Conservation (phyloP, 495 filamentous ascomycete species). For the Neurospora hispaniola region DNA sequence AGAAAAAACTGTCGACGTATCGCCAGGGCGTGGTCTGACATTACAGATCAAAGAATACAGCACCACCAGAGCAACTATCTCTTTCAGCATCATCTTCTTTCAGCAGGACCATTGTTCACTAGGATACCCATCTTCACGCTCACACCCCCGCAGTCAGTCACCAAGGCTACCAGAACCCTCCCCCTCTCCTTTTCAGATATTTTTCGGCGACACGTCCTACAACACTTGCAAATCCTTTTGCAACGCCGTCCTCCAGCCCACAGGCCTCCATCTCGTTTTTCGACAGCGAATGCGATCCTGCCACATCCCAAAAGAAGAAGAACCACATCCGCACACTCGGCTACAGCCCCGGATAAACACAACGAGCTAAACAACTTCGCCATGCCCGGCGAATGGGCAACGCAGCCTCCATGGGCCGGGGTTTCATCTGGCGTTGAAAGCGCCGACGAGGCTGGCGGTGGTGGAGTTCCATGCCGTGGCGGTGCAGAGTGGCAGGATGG, state of each 20-base stretch:
- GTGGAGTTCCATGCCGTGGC: constrained; percentile 28
- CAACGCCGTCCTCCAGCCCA: constrained; percentile 16
- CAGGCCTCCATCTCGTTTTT: constrained; percentile 27
- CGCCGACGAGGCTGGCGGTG: constrained; percentile 21
- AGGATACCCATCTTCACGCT: neutral
- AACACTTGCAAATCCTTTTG: constrained; percentile 23
- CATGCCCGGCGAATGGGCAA: constrained; percentile 12
- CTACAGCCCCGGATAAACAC: constrained; percentile 16
- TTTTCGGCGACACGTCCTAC: constrained; percentile 21
- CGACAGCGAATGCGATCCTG: constrained; percentile 15
- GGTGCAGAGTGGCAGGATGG: constrained; percentile 22
- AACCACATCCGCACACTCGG: constrained; percentile 17
- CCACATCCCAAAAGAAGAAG: neutral
- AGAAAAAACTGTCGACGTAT: too few relatives aligned
- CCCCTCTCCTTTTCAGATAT: constrained; percentile 18
- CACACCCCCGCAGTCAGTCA: neutral
- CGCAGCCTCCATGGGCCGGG: constrained; percentile 17
- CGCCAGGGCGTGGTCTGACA: too few relatives aligned
- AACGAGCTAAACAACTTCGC: constrained; percentile 27
- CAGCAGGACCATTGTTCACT: neutral
- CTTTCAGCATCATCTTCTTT: neutral
- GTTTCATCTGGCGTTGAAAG: constrained; percentile 28
- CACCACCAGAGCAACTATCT: neutral
- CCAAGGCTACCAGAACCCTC: neutral
- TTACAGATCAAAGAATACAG: too few relatives aligned